phyloP scores from a whole-genome alignment of 1,139 yeast genomes.

The Hyphopichia wangnamkhiaoensis region DNA sequence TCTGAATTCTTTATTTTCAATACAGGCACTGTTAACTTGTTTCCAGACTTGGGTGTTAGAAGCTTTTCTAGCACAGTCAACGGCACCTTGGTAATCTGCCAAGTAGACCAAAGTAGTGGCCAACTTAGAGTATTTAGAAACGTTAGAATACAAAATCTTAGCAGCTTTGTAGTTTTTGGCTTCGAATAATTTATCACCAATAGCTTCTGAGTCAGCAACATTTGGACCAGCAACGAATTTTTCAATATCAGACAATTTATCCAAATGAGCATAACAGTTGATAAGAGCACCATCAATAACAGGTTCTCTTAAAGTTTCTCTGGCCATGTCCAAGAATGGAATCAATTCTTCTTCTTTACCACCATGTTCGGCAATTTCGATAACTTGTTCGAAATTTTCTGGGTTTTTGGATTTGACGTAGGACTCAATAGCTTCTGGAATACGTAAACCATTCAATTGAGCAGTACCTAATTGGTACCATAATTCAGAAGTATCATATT shows the following conservation, averaged over 20 bases:
- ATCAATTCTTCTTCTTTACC: constrained; percentile 94
- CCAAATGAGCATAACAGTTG: constrained; percentile 81
- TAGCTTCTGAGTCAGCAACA: constrained; percentile 87
- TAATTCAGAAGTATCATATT: constrained; percentile 78
- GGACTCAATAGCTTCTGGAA: constrained; percentile 88
- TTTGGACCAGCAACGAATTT: constrained; percentile 81
- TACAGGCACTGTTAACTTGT: constrained; percentile 95
- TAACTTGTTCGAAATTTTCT: constrained; percentile 84
- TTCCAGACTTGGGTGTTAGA: constrained; percentile 95
- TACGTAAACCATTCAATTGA: constrained; percentile 89
- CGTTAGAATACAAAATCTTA: constrained; percentile 78
- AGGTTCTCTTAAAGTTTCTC: constrained; percentile 89
- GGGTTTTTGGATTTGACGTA: constrained; percentile 92
- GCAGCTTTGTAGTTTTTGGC: constrained; percentile 90
- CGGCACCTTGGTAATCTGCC: constrained; percentile 93
- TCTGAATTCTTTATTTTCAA: constrained; percentile 92
- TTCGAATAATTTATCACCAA: constrained; percentile 89
- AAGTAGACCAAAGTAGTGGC: constrained; percentile 94
- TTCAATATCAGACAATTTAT: constrained; percentile 77
- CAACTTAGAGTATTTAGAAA: constrained; percentile 91
- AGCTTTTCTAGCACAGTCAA: constrained; percentile 98
- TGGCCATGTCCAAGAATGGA: constrained; percentile 89
- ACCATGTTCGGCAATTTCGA: constrained; percentile 93
- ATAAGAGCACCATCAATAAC: constrained; percentile 89
- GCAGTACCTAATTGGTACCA: constrained; percentile 98